Evolutionary conservation across 768 basidiomycete genomes (phyloP), one percentile per base, ranked within the genome.

Genomic region (Clathrus columnatus): DNA sequence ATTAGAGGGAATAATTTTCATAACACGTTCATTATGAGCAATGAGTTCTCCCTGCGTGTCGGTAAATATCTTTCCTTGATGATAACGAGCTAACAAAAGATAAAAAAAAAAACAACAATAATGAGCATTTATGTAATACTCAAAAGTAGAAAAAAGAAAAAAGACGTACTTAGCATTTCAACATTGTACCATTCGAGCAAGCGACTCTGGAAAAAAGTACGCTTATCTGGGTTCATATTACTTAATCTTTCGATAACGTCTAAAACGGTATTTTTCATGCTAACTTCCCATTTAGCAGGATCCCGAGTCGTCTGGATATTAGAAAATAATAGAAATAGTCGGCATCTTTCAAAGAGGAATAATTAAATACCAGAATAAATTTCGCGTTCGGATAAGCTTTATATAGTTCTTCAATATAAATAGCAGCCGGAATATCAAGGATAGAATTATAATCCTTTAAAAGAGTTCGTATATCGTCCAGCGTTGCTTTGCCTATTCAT

Each of bases 361-460:
- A 49, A 49, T 49, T 5, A 5, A 6, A n/a, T 28, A 51, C 50
- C 27, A 51, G 26, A 18, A 51, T 51, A 18, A 51, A 51, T 36
- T 51, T 51, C 27, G 50, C 50, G 42, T 51, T 24, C 17, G 50
- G 50, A 36, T 51, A 51, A n/a, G n/a, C n/a, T n/a, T n/a, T n/a
- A n/a, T n/a, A n/a, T n/a, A n/a, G n/a, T n/a, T n/a, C n/a, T n/a
- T 8, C 50, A 6, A 36, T 28, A 18, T n/a, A 51, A n/a, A 51
- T 16, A 32, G 50, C 50, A 4, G 18, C 50, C 3, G 50, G 50
- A 6, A 6, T 5, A 36, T 51, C 50, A 17, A 51, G n/a, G n/a
- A 18, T 36, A 6, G 50, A 28, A 18, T 4, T 20, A 18, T 51
- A 51, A 27, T 24, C 50, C 20, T 18, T 16, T 14, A 51, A 30